phyloP scores from a whole-genome alignment of 345 rosid genomes.

The Cardamine chenopodiifolia region DNA sequence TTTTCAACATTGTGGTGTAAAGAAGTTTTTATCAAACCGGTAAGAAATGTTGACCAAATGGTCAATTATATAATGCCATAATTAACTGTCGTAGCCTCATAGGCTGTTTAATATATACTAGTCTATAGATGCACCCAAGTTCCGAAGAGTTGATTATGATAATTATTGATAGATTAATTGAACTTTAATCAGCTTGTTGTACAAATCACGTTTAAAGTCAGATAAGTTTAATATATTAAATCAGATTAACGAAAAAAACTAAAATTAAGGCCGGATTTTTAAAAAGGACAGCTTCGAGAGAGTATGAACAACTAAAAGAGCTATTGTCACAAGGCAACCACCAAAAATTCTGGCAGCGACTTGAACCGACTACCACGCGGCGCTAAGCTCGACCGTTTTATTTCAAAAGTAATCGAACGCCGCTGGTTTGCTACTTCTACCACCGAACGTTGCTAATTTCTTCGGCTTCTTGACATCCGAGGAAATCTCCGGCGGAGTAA shows the following conservation, averaged over 20 bases:
- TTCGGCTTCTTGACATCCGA: constrained; percentile 41
- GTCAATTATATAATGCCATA: constrained; percentile 11
- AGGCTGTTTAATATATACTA: background rate
- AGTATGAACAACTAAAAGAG: constrained; percentile 43
- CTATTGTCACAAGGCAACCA: constrained; percentile 43
- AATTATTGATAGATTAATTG: background rate
- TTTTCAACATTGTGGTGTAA: constrained; percentile 16
- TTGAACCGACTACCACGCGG: constrained; percentile 45
- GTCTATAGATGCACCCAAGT: constrained; percentile 7
- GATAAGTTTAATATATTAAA: constrained; percentile 12
- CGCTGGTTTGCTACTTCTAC: constrained; percentile 44
- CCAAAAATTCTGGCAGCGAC: constrained; percentile 51
- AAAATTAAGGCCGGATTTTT: background rate
- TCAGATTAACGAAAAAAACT: constrained; percentile 1
- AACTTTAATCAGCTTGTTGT: background rate
- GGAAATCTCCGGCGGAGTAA: constrained; percentile 75
- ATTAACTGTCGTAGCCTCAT: background rate
- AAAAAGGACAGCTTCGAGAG: constrained; percentile 30
- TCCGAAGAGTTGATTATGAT: constrained; percentile 12
- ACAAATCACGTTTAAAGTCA: constrained; percentile 26
- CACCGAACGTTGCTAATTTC: constrained; percentile 47
- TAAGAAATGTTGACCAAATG: constrained; percentile 22
- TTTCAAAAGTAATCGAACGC: constrained; percentile 70
- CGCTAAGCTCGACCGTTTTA: constrained; percentile 25
- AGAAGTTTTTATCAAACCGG: background rate